phyloP scores from a whole-genome alignment of 2,329 filamentous ascomycete species.

The Paecilomyces sp. region DNA sequence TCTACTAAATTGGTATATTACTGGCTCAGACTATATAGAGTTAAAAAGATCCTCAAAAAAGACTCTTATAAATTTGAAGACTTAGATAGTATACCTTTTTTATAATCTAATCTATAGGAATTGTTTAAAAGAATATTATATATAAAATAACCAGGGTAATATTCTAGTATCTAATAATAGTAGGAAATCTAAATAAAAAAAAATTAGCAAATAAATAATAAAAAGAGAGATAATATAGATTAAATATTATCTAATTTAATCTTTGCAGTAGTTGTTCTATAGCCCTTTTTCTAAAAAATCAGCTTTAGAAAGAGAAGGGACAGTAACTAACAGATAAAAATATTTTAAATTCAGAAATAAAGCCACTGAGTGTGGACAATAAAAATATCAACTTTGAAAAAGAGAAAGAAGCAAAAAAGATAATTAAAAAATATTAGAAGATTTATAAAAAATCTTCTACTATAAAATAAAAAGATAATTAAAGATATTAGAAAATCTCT shows the following conservation, averaged over 20 bases:
- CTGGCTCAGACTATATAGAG: not conserved
- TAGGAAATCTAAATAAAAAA: not conserved
- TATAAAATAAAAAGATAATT: too few relatives aligned
- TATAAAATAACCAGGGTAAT: not conserved
- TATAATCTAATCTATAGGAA: not conserved
- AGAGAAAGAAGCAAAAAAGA: too few relatives aligned
- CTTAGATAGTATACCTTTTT: not conserved
- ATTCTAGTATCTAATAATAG: not conserved
- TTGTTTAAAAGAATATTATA: not conserved
- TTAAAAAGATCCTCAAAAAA: not conserved
- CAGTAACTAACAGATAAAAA: too few relatives aligned
- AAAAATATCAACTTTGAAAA: too few relatives aligned
- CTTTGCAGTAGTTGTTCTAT: not conserved
- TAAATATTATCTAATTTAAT: not conserved
- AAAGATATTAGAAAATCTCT: too few relatives aligned
- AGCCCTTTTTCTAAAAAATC: not conserved
- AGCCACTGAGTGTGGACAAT: too few relatives aligned
- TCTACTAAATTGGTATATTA: not conserved
- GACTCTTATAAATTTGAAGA: not conserved
- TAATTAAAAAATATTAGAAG: too few relatives aligned
- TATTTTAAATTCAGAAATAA: too few relatives aligned
- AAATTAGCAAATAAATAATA: not conserved
- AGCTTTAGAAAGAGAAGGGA: too few relatives aligned
- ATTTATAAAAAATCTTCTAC: too few relatives aligned
- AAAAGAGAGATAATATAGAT: not conserved